Percentiles rank a stretch among this genome's conserved stretches.
Conservation (phyloP, 176 grass and related monocot species). For the Bolboschoenus planiculmis region DNA sequence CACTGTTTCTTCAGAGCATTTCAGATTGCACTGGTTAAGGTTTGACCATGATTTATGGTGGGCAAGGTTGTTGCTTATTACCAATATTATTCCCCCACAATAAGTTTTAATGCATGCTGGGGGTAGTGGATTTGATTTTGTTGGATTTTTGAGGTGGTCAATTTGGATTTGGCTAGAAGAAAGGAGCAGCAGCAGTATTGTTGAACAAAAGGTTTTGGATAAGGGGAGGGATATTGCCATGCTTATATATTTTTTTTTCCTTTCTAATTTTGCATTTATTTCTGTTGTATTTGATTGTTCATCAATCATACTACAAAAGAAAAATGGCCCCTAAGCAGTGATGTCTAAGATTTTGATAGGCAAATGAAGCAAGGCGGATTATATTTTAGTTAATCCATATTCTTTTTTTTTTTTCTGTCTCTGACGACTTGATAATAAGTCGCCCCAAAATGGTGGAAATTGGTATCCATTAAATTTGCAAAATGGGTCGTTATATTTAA, state of each 20-base stretch:
- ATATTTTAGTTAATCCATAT: not conserved
- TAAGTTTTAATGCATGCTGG: not conserved
- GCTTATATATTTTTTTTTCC: not conserved
- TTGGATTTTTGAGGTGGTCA: not conserved
- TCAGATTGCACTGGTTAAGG: slow-evolving; percentile 27
- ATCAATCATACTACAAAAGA: slow-evolving; percentile 6
- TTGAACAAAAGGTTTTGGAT: not conserved
- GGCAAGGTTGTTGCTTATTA: not conserved
- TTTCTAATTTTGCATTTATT: not conserved
- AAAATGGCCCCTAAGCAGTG: not conserved
- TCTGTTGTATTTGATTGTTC: slow-evolving; percentile 8
- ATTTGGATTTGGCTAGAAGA: not conserved
- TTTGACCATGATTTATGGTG: not conserved
- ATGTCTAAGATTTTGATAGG: not conserved
- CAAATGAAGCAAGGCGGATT: not conserved
- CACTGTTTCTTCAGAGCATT: slow-evolving; percentile 49
- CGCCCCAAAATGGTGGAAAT: not conserved
- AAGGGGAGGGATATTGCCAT: not conserved
- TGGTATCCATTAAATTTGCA: not conserved
- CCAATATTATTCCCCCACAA: not conserved
- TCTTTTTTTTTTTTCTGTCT: not conserved
- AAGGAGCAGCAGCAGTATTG: not conserved
- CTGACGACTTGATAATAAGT: not conserved
- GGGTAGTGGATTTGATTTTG: not conserved
- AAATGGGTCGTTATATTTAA: too few species aligned